Percentiles rank a stretch among this genome's conserved stretches.
Evolutionary conservation across 495 filamentous ascomycete species (phyloP).

Genomic region (Mytilinidion resinicola): DNA sequence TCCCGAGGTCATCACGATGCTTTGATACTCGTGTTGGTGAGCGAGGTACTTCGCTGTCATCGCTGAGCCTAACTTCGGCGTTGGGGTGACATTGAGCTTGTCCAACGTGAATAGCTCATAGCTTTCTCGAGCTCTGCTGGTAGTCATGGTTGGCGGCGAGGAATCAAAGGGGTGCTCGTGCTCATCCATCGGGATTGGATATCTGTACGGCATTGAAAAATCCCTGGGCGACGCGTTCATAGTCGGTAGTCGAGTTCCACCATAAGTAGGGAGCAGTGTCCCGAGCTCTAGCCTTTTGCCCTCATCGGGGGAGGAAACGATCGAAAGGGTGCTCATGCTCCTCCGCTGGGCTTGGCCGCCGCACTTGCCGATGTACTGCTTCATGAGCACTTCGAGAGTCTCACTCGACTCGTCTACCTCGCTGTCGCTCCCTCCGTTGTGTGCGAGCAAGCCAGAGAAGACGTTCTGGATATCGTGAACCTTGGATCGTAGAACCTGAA

Average conservation of each 20-base stretch:
- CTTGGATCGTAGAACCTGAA: background rate
- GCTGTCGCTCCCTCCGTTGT: background rate
- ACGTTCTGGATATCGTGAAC: background rate
- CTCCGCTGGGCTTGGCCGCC: no score
- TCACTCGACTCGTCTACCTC: background rate
- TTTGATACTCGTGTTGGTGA: background rate
- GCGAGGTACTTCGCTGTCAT: background rate
- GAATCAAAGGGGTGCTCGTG: slow-evolving; percentile 32
- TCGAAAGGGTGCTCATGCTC: no score
- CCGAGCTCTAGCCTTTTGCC: no score
- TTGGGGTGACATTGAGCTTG: background rate
- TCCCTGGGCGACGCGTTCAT: no score
- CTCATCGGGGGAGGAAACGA: no score
- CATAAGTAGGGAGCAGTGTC: no score
- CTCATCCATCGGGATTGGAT: slow-evolving; percentile 26
- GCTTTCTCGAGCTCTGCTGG: background rate
- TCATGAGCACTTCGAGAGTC: background rate
- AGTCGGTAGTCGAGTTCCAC: no score
- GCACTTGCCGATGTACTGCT: background rate
- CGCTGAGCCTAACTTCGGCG: background rate
- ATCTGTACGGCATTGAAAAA: slow-evolving; percentile 15
- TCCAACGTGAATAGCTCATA: background rate
- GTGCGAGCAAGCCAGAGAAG: background rate
- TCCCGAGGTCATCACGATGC: background rate
- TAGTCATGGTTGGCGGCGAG: slow-evolving; percentile 5